These are phyloP conservation scores for Neofusicoccum ribis DNA, from an alignment of 2,329 filamentous ascomycete genomes.

Conservation along the genomic window DNA sequence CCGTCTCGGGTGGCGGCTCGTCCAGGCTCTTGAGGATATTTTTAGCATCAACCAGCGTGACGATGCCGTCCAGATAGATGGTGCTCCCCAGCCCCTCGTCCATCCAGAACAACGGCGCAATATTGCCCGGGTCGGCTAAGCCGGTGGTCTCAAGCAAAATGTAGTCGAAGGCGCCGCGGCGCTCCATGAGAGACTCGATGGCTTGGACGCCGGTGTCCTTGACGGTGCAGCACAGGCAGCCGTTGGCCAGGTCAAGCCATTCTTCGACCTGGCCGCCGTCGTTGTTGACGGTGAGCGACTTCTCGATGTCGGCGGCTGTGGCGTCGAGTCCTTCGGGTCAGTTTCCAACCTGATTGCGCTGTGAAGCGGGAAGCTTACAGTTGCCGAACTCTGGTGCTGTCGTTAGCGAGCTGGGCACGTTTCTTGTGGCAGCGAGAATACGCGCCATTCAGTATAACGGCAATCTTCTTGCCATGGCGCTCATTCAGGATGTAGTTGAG, in stretches of 20 bases:
- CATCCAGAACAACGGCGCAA: conserved; percentile 96
- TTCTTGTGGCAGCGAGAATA: conserved; percentile 24
- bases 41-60: conserved; percentile 92
- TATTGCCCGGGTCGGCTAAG: conserved; percentile 90
- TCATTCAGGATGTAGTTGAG: conserved; percentile 95
- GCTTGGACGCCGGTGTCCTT: conserved; percentile 94
- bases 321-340: no score
- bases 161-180: conserved; percentile 92
- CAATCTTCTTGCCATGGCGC: conserved; percentile 95
- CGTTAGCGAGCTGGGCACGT: conserved; percentile 21
- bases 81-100: conserved; percentile 93
- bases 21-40: conserved; percentile 84
- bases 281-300: conserved; percentile 87
- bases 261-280: conserved; percentile 81
- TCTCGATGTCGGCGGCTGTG: conserved; percentile 90
- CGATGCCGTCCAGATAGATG: conserved; percentile 95
- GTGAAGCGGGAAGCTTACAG: conserved; percentile 55
- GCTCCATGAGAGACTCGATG: conserved; percentile 93
- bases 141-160: conserved; percentile 96
- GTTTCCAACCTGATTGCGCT: not conserved
- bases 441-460: conserved; percentile 89
- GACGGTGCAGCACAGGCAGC: conserved; percentile 96
- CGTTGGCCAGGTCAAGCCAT: conserved; percentile 95
- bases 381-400: conserved; percentile 70
- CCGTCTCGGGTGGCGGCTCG: conserved; percentile 55